phyloP scores from a whole-genome alignment of 2,329 filamentous ascomycete genomes.

The Aspergillus caelatus region DNA sequence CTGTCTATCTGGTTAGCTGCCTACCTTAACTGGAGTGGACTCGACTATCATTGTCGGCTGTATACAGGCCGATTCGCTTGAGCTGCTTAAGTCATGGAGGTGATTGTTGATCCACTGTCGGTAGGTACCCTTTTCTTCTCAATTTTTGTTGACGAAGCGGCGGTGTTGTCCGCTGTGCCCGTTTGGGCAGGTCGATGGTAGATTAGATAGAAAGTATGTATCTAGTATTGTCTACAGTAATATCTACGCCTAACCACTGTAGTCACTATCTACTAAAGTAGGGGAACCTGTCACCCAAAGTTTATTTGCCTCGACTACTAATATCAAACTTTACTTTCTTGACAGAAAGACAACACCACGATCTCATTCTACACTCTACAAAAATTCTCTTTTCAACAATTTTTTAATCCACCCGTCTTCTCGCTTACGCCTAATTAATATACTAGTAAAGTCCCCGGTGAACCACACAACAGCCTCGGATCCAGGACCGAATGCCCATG shows the following conservation, averaged over 20 bases:
- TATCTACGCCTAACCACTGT: too few relatives aligned
- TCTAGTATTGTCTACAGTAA: background rate
- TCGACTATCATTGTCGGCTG: background rate
- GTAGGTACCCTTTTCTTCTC: background rate
- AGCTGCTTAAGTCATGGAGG: background rate
- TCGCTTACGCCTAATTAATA: background rate
- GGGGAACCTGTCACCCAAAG: background rate
- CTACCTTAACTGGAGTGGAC: background rate
- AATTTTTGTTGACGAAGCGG: background rate
- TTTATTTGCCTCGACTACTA: background rate
- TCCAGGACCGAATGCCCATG: background rate
- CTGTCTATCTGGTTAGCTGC: background rate
- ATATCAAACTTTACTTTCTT: background rate
- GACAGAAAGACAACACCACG: too few relatives aligned
- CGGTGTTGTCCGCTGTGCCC: background rate
- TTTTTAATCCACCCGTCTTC: background rate
- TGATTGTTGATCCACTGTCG: background rate
- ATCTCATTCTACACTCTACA: background rate
- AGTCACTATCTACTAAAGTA: background rate
- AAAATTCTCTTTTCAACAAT: background rate
- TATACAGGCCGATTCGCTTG: background rate
- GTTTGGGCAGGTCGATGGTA: background rate
- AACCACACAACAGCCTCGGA: background rate
- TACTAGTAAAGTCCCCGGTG: background rate
- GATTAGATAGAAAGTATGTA: background rate